A percentile compares a stretch with the other conserved stretches of the same genome.
These are phyloP conservation scores for Fraxinus paxiana DNA, from an alignment of 305 asterid species.

Conservation along the genomic window DNA sequence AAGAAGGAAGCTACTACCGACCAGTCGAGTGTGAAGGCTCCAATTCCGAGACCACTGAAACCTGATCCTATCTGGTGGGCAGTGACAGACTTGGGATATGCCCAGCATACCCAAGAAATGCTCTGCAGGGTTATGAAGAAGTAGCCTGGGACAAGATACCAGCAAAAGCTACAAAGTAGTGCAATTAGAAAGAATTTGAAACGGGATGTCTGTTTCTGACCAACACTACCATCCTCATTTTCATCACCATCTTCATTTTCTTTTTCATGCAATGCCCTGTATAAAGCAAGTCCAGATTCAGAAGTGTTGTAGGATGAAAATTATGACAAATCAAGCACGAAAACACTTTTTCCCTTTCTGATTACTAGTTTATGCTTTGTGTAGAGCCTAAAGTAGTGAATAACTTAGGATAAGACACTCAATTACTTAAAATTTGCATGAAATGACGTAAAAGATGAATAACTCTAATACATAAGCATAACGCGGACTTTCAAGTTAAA, in stretches of 20 bases:
- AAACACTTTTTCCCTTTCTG: not conserved
- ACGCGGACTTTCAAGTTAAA: not conserved
- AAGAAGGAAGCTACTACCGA: conserved; percentile 62
- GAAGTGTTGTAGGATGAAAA: not conserved
- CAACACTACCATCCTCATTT: not conserved
- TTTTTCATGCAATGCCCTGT: conserved; percentile 74
- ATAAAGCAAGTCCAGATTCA: not conserved
- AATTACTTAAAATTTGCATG: not conserved
- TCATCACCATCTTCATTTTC: conserved; percentile 28
- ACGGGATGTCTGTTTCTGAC: conserved; percentile 43
- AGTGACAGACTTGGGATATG: conserved; percentile 60
- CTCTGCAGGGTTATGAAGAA: conserved; percentile 62
- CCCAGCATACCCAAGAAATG: conserved; percentile 84
- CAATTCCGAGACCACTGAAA: conserved; percentile 61
- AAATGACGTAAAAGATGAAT: not conserved
- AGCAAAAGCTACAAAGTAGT: conserved; percentile 60
- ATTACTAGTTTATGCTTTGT: not conserved
- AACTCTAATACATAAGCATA: not conserved
- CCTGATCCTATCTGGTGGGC: conserved; percentile 86
- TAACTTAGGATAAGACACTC: not conserved
- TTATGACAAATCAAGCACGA: not conserved
- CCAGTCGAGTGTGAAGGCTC: conserved; percentile 75
- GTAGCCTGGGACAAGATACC: conserved; percentile 70
- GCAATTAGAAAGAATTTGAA: conserved; percentile 67
- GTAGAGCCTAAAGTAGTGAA: not conserved